A percentile compares a stretch with the other conserved stretches of the same genome.
These are phyloP conservation scores for Blastobotrys robertii DNA, from an alignment of 805 yeast species.

Conservation along the genomic window DNA sequence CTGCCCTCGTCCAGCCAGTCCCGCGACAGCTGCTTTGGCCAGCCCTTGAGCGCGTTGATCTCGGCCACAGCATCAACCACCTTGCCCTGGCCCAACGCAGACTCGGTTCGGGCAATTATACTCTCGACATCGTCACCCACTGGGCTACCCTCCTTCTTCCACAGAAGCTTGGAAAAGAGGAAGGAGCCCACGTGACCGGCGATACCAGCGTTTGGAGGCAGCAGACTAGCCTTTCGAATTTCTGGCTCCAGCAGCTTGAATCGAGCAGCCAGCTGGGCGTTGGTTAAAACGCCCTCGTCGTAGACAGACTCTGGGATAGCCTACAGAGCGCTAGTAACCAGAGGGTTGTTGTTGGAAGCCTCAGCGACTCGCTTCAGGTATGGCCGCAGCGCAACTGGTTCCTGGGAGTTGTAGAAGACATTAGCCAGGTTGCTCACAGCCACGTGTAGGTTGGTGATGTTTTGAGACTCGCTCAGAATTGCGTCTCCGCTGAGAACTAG, in stretches of 20 bases:
- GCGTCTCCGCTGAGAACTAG: constrained; percentile 30
- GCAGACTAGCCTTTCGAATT: constrained; percentile 75
- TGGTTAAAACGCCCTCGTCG: constrained; percentile 56
- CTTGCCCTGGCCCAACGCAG: constrained; percentile 62
- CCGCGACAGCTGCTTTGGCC: constrained; percentile 81
- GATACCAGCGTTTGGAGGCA: constrained; percentile 94
- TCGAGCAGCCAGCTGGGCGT: constrained; percentile 66
- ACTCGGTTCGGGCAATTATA: constrained; percentile 75
- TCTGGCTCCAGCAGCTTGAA: constrained; percentile 78
- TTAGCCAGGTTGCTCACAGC: constrained; percentile 36
- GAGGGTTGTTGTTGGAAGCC: constrained; percentile 37
- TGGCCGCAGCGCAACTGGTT: constrained; percentile 30
- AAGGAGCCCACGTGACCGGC: constrained; percentile 82
- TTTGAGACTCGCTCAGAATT: constrained; percentile 31
- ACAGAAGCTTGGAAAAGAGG: constrained; percentile 63
- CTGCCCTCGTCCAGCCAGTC: constrained; percentile 91
- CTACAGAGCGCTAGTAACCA: constrained; percentile 40
- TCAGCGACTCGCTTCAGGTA: constrained; percentile 24
- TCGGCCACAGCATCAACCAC: constrained; percentile 88
- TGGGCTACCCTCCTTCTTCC: constrained; percentile 72
- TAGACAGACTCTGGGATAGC: constrained; percentile 38
- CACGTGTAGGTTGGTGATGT: constrained; percentile 34
- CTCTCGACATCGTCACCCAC: constrained; percentile 80
- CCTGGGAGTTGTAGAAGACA: constrained; percentile 32
- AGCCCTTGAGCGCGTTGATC: constrained; percentile 79